Evolutionary conservation across 257 asterid species (phyloP), one percentile per base, ranked within the genome.

Genomic region (Mitragyna speciosa): DNA sequence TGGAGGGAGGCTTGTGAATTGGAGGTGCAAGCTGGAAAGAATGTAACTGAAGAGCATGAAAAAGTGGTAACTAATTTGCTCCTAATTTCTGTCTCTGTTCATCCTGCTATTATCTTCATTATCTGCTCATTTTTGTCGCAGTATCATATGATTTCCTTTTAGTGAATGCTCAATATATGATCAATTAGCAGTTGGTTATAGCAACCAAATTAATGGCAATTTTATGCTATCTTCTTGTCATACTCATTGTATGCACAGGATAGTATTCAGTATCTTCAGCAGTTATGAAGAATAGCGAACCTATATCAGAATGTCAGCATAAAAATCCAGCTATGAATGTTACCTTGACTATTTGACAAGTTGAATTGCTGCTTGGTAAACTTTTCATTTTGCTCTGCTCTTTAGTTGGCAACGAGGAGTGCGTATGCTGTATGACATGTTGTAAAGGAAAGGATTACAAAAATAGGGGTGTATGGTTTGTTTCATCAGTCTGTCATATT

Each of bases 1-100:
- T 83, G 87, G 87, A 81, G 80, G 71, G 73, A 78, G 54, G 87
- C 87, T 54, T 86, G 89, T 58, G 89, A 81, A 71, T 66, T 83
- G 87, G 87, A 86, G 78, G 89, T 73, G 72, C 82, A 81, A 81
- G 80, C 84, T 58, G 87, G 84, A 47, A 81, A 78, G 66, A 70
- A 71, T 64, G 67, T 75, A 31, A 31, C 80, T 33, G 73, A 80
- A 39, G 82, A 86, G 28, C 84, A 47, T 20, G 80, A 86, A 61
- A 75, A 72, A 76, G 36, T 83, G 85, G 87, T 86, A 78, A 79
- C 28, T 47, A 0, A 20, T 66, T 68, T 76, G 19, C 73, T 43
- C 31, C 74, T 56, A 69, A 47, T 20, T 26, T 51, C n/a, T 20
- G 8, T 47, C 30, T 30, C 33, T 4, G 67, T 43, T 81, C 20